A percentile compares a stretch with the other conserved stretches of the same genome.
Conservation (phyloP, 768 basidiomycete species). For the Tylopilus felleus region DNA sequence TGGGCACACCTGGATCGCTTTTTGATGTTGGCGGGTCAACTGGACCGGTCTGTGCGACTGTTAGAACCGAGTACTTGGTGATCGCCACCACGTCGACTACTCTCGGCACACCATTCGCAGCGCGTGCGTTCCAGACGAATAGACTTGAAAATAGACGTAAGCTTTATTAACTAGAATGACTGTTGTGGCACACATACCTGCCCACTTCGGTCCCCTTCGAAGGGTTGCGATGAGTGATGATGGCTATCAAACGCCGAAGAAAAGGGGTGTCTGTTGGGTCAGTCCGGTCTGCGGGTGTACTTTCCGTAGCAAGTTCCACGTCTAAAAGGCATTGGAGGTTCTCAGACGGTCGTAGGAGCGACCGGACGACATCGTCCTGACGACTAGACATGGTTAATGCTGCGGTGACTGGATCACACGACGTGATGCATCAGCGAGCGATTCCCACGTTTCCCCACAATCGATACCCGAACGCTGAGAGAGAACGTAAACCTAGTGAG, state of each 20-base stretch:
- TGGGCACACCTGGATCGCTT: constrained; percentile 27
- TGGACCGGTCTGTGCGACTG: constrained; percentile 53
- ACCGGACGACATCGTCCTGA: constrained; percentile 15
- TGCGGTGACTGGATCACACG: not conserved
- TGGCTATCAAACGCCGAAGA: constrained; percentile 33
- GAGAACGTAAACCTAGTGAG: too few relatives aligned
- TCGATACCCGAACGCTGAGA: not conserved
- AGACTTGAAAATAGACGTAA: constrained; percentile 15
- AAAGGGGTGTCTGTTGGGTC: not conserved
- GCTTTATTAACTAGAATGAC: not conserved
- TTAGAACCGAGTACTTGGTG: constrained; percentile 48
- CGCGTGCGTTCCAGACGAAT: constrained; percentile 11
- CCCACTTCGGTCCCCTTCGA: constrained; percentile 48
- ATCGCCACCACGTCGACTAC: constrained; percentile 42
- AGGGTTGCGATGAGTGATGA: constrained; percentile 47
- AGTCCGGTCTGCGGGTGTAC: not conserved
- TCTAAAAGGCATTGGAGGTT: constrained; percentile 43
- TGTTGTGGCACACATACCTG: constrained; percentile 40
- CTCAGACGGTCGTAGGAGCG: constrained; percentile 42
- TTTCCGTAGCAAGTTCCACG: constrained; percentile 25
- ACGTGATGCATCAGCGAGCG: not conserved
- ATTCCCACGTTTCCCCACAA: constrained; percentile 33
- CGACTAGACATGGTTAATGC: constrained; percentile 6
- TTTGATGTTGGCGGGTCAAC: constrained; percentile 32
- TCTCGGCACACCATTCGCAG: not conserved